Evolutionary conservation across 1,284 basidiomycete genomes (phyloP).

Genomic region (Hymenochaete sp.): DNA sequence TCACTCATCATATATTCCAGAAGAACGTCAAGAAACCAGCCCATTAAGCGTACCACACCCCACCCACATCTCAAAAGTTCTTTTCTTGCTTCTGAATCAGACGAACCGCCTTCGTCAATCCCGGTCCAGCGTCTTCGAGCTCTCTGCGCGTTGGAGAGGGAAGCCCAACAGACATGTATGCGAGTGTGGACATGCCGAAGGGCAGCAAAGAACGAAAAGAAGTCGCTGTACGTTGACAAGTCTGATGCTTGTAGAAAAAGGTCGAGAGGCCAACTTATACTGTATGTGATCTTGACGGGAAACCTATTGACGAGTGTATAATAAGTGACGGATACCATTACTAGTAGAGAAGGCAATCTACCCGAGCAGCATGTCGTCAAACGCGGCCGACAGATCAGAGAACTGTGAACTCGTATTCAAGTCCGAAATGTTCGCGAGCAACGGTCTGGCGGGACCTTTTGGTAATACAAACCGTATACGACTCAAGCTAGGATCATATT

Average conservation of each 20-base stretch:
- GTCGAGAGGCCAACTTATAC: slow-evolving; percentile 79
- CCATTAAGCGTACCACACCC: slow-evolving; percentile 80
- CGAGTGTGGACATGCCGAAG: slow-evolving; percentile 75
- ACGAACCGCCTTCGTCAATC: slow-evolving; percentile 77
- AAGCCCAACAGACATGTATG: slow-evolving; percentile 75
- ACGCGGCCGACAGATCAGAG: slow-evolving; percentile 33
- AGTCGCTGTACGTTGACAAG: slow-evolving; percentile 61
- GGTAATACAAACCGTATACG: slow-evolving; percentile 67
- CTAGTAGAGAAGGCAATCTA: not conserved
- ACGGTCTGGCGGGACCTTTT: slow-evolving; percentile 66
- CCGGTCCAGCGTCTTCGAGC: slow-evolving; percentile 78
- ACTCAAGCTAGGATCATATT: slow-evolving; percentile 66
- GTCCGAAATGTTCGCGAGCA: slow-evolving; percentile 54
- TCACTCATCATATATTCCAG: slow-evolving; percentile 83
- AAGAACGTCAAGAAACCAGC: slow-evolving; percentile 82
- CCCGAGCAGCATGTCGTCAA: slow-evolving; percentile 72
- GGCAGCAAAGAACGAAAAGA: slow-evolving; percentile 80
- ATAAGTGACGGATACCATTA: not conserved
- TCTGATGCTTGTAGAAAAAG: slow-evolving; percentile 77
- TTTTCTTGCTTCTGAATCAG: slow-evolving; percentile 55
- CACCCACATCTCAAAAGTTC: slow-evolving; percentile 69
- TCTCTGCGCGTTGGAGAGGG: slow-evolving; percentile 75
- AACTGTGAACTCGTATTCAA: slow-evolving; percentile 27
- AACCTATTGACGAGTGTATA: slow-evolving; percentile 28
- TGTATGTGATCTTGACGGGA: slow-evolving; percentile 58